Evolutionary conservation across 179 eudicot species (phyloP).

Genomic region (Carnegiea gigantea): DNA sequence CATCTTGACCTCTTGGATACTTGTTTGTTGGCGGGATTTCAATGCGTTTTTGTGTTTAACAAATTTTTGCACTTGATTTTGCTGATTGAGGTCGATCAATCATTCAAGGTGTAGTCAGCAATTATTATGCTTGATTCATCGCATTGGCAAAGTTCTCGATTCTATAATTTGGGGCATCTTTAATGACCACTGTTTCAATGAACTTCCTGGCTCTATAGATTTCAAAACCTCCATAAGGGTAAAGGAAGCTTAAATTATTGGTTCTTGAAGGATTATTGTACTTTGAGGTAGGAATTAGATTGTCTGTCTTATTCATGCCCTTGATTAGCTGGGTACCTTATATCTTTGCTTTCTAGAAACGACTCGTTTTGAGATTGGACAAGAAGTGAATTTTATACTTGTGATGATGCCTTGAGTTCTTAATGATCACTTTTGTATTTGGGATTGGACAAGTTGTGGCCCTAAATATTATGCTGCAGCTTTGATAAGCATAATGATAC

Average conservation of each 20-base stretch:
- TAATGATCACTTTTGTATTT: not conserved
- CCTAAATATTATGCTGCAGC: not conserved
- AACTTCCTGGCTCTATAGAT: not conserved
- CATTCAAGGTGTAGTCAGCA: too few species aligned
- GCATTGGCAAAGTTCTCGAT: not conserved
- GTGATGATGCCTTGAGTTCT: not conserved
- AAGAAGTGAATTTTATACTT: not conserved
- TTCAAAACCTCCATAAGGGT: not conserved
- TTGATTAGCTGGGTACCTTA: too few species aligned
- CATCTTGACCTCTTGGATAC: not conserved
- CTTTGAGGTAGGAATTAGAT: not conserved
- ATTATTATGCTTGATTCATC: not conserved
- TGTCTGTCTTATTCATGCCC: too few species aligned
- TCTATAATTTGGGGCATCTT: not conserved
- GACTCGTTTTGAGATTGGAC: too few species aligned
- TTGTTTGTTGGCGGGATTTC: not conserved
- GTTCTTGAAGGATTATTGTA: not conserved
- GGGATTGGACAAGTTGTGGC: not conserved
- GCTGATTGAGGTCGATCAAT: too few species aligned
- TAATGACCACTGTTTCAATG: not conserved
- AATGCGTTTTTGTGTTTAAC: not conserved
- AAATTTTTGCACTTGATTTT: too few species aligned
- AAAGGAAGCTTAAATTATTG: not conserved
- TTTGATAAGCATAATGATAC: not conserved
- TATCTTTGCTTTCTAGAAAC: too few species aligned